Conservation (phyloP, 106 monocot genomes). For the Dioscorea dumetorum region DNA sequence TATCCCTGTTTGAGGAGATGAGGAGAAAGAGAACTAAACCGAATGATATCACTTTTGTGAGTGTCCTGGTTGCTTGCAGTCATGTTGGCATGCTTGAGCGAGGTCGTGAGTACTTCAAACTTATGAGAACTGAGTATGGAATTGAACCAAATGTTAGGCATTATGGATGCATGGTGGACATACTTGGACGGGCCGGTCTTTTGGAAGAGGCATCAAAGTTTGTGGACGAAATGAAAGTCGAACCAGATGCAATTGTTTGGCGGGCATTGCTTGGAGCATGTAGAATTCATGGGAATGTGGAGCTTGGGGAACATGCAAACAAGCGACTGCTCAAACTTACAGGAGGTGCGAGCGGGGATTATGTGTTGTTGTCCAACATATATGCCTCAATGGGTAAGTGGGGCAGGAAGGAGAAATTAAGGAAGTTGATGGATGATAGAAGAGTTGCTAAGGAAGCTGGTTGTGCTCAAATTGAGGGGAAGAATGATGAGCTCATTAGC, state of each 20-base stretch:
- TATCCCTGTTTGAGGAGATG: slow-evolving; percentile 44
- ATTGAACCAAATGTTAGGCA: slow-evolving; percentile 64
- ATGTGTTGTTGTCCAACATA: slow-evolving; percentile 62
- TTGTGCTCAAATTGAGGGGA: slow-evolving; percentile 14
- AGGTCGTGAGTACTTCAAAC: slow-evolving; percentile 36
- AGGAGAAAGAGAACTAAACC: slow-evolving; percentile 26
- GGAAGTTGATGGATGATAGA: slow-evolving; percentile 58
- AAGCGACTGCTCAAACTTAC: slow-evolving; percentile 32
- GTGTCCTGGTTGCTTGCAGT: slow-evolving; percentile 54
- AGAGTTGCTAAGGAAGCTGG: slow-evolving; percentile 66
- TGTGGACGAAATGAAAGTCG: slow-evolving; percentile 31
- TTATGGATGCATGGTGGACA: slow-evolving; percentile 81
- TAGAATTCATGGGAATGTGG: slow-evolving; percentile 46
- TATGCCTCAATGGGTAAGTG: slow-evolving; percentile 62
- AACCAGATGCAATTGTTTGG: slow-evolving; percentile 53
- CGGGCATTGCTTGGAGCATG: slow-evolving; percentile 70
- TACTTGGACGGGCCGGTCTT: slow-evolving; percentile 58
- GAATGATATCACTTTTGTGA: slow-evolving; percentile 67
- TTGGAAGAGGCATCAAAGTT: slow-evolving; percentile 50
- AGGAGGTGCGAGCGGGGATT: slow-evolving; percentile 53
- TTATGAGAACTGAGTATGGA: slow-evolving; percentile 44
- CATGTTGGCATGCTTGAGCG: slow-evolving; percentile 54
- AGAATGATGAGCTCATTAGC: slow-evolving; percentile 1
- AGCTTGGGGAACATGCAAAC: slow-evolving; percentile 41
- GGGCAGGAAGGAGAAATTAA: slow-evolving; percentile 39